Evolutionary conservation across 805 yeast species (phyloP).

Genomic region (Lipomyces yamadae): DNA sequence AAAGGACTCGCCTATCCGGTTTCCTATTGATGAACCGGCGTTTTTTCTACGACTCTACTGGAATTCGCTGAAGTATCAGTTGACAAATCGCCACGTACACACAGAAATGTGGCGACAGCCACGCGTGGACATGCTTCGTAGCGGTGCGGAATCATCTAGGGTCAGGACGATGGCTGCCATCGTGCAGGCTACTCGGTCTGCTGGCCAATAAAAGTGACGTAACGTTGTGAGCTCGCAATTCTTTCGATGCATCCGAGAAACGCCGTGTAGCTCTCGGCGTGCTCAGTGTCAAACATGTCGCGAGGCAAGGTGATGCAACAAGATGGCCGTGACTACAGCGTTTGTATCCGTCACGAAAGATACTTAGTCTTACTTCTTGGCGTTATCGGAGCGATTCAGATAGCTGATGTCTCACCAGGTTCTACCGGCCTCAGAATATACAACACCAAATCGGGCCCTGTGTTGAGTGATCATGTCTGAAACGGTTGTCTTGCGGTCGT

Average conservation of each 20-base stretch:
- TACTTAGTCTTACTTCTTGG: neutral
- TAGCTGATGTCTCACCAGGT: too few species aligned
- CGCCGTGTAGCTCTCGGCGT: neutral
- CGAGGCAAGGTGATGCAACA: neutral
- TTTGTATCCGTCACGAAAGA: neutral
- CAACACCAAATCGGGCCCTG: too few species aligned
- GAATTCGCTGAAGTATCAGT: constrained; percentile 16
- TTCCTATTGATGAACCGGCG: constrained; percentile 71
- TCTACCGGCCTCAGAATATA: too few species aligned
- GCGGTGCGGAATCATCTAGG: neutral
- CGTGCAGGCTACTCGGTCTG: neutral
- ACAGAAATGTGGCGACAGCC: neutral
- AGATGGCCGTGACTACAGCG: neutral
- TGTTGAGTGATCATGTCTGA: too few species aligned
- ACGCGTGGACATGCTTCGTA: neutral
- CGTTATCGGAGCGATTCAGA: neutral
- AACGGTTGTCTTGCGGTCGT: too few species aligned
- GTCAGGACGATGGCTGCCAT: neutral
- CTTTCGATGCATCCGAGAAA: neutral
- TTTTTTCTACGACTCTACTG: constrained; percentile 49
- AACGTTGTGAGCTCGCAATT: neutral
- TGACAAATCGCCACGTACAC: neutral
- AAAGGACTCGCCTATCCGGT: constrained; percentile 67
- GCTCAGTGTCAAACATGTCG: neutral
- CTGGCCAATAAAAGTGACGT: neutral